A percentile compares a stretch with the other conserved stretches of the same genome.
Conservation (phyloP, 768 basidiomycete genomes). For the Rhodosporidiobolus sp. region DNA sequence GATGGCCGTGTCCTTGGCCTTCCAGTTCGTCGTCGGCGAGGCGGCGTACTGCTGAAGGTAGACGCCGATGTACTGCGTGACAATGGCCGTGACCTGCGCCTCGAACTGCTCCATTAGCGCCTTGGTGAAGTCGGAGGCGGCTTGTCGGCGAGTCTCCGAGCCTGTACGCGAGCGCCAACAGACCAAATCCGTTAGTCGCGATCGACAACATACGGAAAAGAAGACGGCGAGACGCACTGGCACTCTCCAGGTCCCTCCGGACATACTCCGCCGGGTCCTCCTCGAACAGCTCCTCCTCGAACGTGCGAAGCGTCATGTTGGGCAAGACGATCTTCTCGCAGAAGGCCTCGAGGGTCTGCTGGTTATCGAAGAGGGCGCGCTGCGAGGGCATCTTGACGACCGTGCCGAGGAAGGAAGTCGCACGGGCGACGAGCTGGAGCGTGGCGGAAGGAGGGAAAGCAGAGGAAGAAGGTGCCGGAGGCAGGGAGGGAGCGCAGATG, state of each 20-base stretch:
- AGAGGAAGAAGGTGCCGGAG: background rate
- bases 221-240: conserved; percentile 52
- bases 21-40: conserved; percentile 66
- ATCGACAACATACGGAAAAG: conserved; percentile 46
- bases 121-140: conserved; percentile 92
- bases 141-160: conserved; percentile 79
- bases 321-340: conserved; percentile 88
- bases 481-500: background rate
- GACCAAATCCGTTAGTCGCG: no score
- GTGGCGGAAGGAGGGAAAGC: background rate
- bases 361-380: conserved; percentile 66
- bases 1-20: conserved; percentile 87
- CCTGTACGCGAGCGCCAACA: conserved; percentile 52
- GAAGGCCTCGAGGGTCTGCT: conserved; percentile 75
- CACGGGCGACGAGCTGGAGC: conserved; percentile 71
- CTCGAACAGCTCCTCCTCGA: conserved; percentile 92
- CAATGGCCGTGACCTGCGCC: conserved; percentile 78
- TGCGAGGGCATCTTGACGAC: conserved; percentile 86
- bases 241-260: conserved; percentile 71
- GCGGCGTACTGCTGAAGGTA: conserved; percentile 66
- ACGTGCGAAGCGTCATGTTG: conserved; percentile 79
- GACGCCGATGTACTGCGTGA: conserved; percentile 74
- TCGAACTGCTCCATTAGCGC: conserved; percentile 79
- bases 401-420: conserved; percentile 84
- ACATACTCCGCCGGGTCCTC: conserved; percentile 96